phyloP scores from a whole-genome alignment of 768 basidiomycete genomes.

The Phallus indusiatus region DNA sequence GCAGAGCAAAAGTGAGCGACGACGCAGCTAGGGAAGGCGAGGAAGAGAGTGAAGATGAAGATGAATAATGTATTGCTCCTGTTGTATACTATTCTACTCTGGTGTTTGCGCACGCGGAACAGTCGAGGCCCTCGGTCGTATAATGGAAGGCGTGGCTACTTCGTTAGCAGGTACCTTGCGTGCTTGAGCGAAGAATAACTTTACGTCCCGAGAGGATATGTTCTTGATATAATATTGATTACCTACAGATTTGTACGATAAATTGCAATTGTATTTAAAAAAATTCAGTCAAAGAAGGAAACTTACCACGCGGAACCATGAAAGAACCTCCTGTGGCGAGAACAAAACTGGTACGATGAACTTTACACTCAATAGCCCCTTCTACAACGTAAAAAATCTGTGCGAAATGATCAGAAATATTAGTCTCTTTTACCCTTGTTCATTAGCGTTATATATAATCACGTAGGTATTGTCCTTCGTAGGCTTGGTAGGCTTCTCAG shows the following conservation, averaged over 20 bases:
- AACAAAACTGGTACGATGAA: constrained; percentile 71
- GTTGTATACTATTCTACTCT: constrained; percentile 41
- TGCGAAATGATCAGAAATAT: neutral
- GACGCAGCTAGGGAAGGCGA: constrained; percentile 7
- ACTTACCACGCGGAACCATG: constrained; percentile 78
- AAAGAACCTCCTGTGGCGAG: constrained; percentile 81
- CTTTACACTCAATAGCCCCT: constrained; percentile 79
- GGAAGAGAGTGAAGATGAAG: constrained; percentile 10
- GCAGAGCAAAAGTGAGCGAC: constrained; percentile 4
- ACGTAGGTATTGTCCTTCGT: constrained; percentile 94
- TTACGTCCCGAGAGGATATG: constrained; percentile 67
- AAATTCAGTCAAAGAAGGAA: neutral
- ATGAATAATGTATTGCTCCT: constrained; percentile 26
- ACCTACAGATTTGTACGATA: constrained; percentile 33
- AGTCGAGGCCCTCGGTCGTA: neutral
- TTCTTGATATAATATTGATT: constrained; percentile 90
- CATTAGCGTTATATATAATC: constrained; percentile 20
- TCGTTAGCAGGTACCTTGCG: constrained; percentile 36
- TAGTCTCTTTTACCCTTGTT: too few relatives aligned
- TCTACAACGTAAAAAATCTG: constrained; percentile 76
- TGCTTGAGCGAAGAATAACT: constrained; percentile 89
- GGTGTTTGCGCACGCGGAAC: neutral
- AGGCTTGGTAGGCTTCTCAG: constrained; percentile 78
- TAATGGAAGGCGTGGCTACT: constrained; percentile 4
- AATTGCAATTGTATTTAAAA: neutral